Conservation (phyloP, 805 yeast species). For the Candida sakaeoensis region DNA sequence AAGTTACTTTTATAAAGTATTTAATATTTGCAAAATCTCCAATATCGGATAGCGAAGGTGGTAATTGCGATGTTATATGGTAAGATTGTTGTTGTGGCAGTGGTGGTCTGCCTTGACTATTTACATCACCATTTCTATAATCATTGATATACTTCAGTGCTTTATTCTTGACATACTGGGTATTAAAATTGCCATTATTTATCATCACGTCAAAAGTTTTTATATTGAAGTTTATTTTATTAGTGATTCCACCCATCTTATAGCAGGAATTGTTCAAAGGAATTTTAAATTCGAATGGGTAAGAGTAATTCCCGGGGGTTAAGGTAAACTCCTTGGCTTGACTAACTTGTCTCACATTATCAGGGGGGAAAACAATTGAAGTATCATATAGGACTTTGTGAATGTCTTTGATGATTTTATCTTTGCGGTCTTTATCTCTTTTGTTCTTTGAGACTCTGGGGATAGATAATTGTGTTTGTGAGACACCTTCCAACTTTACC, state of each 20-base stretch:
- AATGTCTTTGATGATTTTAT: slow-evolving; percentile 25
- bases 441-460: slow-evolving; percentile 16
- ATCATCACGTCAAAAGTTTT: slow-evolving; percentile 25
- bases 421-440: slow-evolving; percentile 17
- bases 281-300: slow-evolving; percentile 45
- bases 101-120: slow-evolving; percentile 1
- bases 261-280: slow-evolving; percentile 42
- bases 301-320: slow-evolving; percentile 48
- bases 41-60: slow-evolving; percentile 31
- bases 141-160: slow-evolving; percentile 15
- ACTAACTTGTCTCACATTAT: slow-evolving; percentile 42
- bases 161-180: slow-evolving; percentile 14
- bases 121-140: not conserved
- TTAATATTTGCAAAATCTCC: slow-evolving; percentile 38
- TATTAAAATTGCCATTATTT: slow-evolving; percentile 30
- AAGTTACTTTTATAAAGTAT: slow-evolving; percentile 61
- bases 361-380: slow-evolving; percentile 49
- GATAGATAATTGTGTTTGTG: slow-evolving; percentile 34
- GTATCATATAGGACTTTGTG: slow-evolving; percentile 51
- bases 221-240: slow-evolving; percentile 28
- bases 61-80: slow-evolving; percentile 27
- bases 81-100: slow-evolving; percentile 13
- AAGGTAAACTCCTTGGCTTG: slow-evolving; percentile 43
- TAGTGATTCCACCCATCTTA: slow-evolving; percentile 30
- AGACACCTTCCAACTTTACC: slow-evolving; percentile 50